Base-by-base conservation (phyloP, 306 rosid genomes). In the Ceratonia siliqua region DNA sequence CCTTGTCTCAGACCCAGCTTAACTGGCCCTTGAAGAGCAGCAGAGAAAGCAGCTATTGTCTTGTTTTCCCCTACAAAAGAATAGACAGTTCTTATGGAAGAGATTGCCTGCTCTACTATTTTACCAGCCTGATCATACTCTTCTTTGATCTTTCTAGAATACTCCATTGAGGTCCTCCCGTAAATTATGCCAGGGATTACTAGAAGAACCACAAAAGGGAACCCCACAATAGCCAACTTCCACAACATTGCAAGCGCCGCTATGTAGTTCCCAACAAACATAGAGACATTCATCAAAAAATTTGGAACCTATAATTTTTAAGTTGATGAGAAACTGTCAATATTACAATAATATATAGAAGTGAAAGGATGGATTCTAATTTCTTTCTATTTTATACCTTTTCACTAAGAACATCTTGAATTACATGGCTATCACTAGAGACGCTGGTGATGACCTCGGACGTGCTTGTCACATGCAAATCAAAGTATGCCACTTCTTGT, bases 401-500 rank as follows among this genome's bases (percentile, higher is more conserved):
- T 85, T 94, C 98, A 58, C 97, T 83, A 5, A 94, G 78, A 50
- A 76, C 87, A 65, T 91, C 97, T 85, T 94, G 98, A 74, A 94
- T 91, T 8, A 91, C 82, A 12, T 87, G 89, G 81, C 87, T 91
- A 22, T 94, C 98, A 30, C 76, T 94, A 5, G 98, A 91, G 70
- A 94, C 96, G 25, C 94, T 86, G 4, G 90, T 89, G 75, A 91
- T 90, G 20, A 94, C 96, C 38, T 94, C 98, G 3, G 98, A 91
- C 7, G 93, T 94, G 88, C 96, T 90, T 39, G 96, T 87, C 36
- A 88, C 97, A 68, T 91, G 91, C 78, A 91, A 78, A 86, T 94
- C 98, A 59, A 94, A 94, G 82, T 91, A 94, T 12, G 90, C 96
- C 1, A 94, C 97, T 12, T 94, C 98, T 83, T 94, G 98, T 49